Evolutionary conservation across 2,329 filamentous ascomycete genomes (phyloP).

Genomic region (Calonectria fujianensis): DNA sequence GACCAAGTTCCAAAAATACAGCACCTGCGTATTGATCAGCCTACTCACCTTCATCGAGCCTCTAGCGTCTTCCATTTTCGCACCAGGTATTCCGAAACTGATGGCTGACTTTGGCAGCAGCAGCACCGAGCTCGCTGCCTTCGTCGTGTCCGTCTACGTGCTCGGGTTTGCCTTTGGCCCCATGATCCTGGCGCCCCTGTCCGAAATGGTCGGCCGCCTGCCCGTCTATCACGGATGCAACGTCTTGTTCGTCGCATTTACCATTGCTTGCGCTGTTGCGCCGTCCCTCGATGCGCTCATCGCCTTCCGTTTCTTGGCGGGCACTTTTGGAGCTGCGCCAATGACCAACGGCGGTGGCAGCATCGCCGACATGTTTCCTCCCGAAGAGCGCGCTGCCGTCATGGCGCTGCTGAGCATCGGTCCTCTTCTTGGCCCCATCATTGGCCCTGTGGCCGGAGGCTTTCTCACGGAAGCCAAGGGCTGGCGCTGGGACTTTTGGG

Average conservation of each 20-base stretch:
- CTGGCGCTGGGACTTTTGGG: constrained; percentile 80
- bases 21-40: constrained; percentile 56
- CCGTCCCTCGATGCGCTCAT: constrained; percentile 64
- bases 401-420: constrained; percentile 76
- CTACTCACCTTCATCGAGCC: constrained; percentile 64
- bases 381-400: constrained; percentile 63
- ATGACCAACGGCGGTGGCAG: constrained; percentile 73
- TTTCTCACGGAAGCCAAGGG: constrained; percentile 76
- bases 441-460: constrained; percentile 69
- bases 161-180: constrained; percentile 72
- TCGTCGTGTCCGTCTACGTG: constrained; percentile 66
- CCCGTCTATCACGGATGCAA: constrained; percentile 66
- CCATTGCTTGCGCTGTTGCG: constrained; percentile 62
- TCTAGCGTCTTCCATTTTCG: constrained; percentile 73
- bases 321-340: constrained; percentile 71
- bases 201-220: constrained; percentile 69
- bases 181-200: constrained; percentile 67
- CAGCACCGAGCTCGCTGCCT: constrained; percentile 54
- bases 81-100: constrained; percentile 76
- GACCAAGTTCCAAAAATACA: constrained; percentile 67
- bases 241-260: constrained; percentile 61
- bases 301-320: constrained; percentile 71
- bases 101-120: constrained; percentile 71
- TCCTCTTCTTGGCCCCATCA: constrained; percentile 62
- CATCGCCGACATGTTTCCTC: constrained; percentile 60